Percentiles rank a stretch among this genome's conserved stretches.
Conservation (phyloP, 371 early-diverging fungal species). For the Mortierella sp. region DNA sequence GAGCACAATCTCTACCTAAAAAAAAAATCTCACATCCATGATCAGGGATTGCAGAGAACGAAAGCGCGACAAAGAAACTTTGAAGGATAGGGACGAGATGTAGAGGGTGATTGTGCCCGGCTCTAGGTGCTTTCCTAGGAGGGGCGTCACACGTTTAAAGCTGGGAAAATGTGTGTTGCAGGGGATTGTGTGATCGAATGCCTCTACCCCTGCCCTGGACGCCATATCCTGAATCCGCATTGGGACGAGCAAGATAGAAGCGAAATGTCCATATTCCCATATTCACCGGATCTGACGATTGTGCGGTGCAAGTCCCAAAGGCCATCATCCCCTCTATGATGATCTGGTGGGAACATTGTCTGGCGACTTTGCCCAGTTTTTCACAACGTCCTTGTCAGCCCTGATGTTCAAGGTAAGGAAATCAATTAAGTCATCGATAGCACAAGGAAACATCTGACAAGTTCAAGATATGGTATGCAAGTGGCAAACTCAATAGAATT, state of each 20-base stretch:
- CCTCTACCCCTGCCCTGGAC: slow-evolving; percentile 30
- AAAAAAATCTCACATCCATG: slow-evolving; percentile 40
- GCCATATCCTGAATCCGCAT: slow-evolving; percentile 46
- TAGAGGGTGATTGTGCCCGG: slow-evolving; percentile 46
- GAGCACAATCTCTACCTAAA: slow-evolving; percentile 50
- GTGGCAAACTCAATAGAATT: neutral
- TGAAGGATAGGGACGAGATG: slow-evolving; percentile 45
- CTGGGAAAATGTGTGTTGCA: slow-evolving; percentile 30
- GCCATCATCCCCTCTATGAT: too few relatives aligned
- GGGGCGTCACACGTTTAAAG: slow-evolving; percentile 27
- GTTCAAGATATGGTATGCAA: too few relatives aligned
- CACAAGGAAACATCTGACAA: too few relatives aligned
- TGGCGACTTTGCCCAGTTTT: too few relatives aligned
- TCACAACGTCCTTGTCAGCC: too few relatives aligned
- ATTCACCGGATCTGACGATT: slow-evolving; percentile 33
- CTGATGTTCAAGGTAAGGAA: too few relatives aligned
- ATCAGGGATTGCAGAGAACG: slow-evolving; percentile 43
- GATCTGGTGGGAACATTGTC: too few relatives aligned
- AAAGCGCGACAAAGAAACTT: slow-evolving; percentile 35
- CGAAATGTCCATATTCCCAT: slow-evolving; percentile 37
- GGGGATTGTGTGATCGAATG: slow-evolving; percentile 25
- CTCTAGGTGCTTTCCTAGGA: slow-evolving; percentile 38
- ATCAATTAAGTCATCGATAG: too few relatives aligned
- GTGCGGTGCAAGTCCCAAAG: neutral
- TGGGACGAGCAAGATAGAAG: slow-evolving; percentile 11